Percentiles rank a stretch among this genome's conserved stretches.
Conservation (phyloP, 805 yeast genomes). For the Jamesozyma gamospora region DNA sequence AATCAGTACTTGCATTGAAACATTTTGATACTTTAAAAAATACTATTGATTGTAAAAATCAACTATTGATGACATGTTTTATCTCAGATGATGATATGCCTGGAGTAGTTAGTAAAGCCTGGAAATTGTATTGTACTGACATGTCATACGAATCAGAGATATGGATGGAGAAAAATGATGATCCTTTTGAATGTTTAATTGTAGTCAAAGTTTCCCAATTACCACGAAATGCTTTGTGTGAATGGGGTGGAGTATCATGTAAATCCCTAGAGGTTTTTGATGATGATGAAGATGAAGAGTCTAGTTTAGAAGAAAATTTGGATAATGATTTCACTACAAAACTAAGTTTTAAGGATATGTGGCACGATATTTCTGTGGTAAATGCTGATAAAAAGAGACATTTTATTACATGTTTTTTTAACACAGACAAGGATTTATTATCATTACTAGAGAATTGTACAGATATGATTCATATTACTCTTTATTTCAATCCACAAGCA, state of each 20-base stretch:
- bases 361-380: not conserved
- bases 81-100: conserved; percentile 32
- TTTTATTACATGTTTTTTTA: conserved; percentile 16
- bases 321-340: not conserved
- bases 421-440: conserved; percentile 7
- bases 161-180: conserved; percentile 20
- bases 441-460: not conserved
- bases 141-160: conserved; percentile 13
- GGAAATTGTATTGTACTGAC: conserved; percentile 36
- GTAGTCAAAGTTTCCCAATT: conserved; percentile 47
- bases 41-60: conserved; percentile 38
- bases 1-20: conserved; percentile 55
- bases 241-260: conserved; percentile 63
- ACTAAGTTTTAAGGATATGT: not conserved
- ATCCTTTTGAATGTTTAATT: conserved; percentile 30
- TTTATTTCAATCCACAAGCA: conserved; percentile 11
- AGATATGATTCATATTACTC: conserved; percentile 9
- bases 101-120: conserved; percentile 29
- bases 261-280: conserved; percentile 31
- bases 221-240: conserved; percentile 57
- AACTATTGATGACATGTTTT: conserved; percentile 47
- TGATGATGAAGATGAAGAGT: conserved; percentile 35
- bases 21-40: conserved; percentile 58
- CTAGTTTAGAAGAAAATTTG: not conserved
- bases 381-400: conserved; percentile 2